Evolutionary conservation across 108 stramenopile species (phyloP).

Genomic region (Mayamaea pseudoterrestris): DNA sequence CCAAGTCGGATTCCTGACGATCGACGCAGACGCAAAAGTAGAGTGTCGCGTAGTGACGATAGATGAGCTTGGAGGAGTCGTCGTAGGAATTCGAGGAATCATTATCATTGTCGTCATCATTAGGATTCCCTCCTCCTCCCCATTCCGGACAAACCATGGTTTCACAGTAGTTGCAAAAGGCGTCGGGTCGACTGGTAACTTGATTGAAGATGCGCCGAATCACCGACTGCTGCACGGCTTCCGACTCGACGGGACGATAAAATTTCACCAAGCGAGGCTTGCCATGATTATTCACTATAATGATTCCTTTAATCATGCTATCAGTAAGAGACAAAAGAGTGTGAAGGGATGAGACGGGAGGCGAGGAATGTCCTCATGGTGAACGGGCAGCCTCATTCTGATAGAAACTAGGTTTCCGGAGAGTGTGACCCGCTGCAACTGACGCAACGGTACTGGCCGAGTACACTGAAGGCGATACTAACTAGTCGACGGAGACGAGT

Average conservation of each 20-base stretch:
- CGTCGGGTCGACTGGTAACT: conserved; percentile 91
- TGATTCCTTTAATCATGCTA: conserved; percentile 86
- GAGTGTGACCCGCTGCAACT: no score
- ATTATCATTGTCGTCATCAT: no score
- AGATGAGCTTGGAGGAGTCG: conserved; percentile 95
- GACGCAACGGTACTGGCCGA: no score
- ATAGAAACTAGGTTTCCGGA: no score
- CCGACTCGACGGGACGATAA: conserved; percentile 89
- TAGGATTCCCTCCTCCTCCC: no score
- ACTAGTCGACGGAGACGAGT: no score
- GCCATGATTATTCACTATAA: conserved; percentile 98
- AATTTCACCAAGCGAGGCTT: conserved; percentile 95
- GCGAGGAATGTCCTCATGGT: no score
- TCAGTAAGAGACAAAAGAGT: no score
- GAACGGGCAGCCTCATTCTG: no score
- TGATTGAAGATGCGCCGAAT: conserved; percentile 93
- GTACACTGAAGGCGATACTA: no score
- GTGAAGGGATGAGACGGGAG: no score
- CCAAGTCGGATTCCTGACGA: conserved; percentile 93
- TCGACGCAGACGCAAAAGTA: conserved; percentile 99
- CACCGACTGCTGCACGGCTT: conserved; percentile 88
- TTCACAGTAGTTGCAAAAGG: conserved; percentile 98
- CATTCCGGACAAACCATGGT: conserved; percentile 87
- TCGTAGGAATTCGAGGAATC: no score
- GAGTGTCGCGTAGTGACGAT: conserved; percentile 98